Base-by-base conservation (phyloP, 768 basidiomycete genomes). In the Suillus fuscotomentosus region DNA sequence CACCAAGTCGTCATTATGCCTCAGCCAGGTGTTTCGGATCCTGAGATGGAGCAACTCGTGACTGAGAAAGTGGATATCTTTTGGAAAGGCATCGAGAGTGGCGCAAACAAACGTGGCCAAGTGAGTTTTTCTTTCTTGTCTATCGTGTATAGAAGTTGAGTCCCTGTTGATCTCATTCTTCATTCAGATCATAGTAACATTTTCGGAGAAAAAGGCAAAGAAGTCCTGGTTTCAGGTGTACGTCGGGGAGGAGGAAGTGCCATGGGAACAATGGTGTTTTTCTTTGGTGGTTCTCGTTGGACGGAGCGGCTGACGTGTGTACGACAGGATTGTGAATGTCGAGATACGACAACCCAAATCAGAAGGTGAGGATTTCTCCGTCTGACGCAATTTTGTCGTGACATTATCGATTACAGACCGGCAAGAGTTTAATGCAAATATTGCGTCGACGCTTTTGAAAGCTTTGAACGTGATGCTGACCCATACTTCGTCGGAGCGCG, bases 201-300 rank as follows among this genome's bases (percentile, higher is more conserved):
- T 94, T 66, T 89, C 90, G 2, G 92, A 93, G 73, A 90, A 88
- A 73, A 83, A 85, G 56, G 84, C 86, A 11, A 89, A 88, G 76
- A 94, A 91, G 75, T 84, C 86, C 17, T 93, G 92, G 92, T 91
- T 92, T 69, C 83, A 83, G 60, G 84, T 85, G 13, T 87, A 87
- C 47, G 80, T 83, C 68, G 88, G 83, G 1, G 90, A 94, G 77
- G 92, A 94, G 72, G 91, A 94, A 31, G 85, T 93, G 15, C 86
- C 91, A 60, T 94, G 92, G 92, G 93, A 94, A 73, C 87, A 91
- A 76, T 94, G 92, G 92, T 91, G 14, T 8, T 7, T 79, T 68
- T 60, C 31, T 3, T 47, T 59, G 39, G 10, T 59, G 17, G 17
- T 41, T 27, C 51, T 17, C 14, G 43, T 34, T 38, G n/a, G 5